Conservation (phyloP, 306 rosid genomes). For the Vigna mungo region DNA sequence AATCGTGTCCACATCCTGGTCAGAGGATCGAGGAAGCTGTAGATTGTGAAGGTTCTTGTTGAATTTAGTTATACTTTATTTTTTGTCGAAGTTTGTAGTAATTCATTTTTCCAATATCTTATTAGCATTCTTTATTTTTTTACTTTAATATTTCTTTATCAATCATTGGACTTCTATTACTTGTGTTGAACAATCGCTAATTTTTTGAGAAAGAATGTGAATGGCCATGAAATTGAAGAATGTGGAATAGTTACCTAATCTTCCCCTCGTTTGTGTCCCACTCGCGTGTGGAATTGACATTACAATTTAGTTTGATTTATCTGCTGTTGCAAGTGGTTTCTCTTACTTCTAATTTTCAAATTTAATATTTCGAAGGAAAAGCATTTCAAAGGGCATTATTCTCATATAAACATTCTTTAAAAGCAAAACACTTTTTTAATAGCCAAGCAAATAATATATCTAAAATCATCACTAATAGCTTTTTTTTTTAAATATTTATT, state of each 20-base stretch:
- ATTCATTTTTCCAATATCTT: constrained; percentile 68
- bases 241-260: neutral
- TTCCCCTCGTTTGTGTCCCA: too few relatives aligned
- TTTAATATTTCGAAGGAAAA: too few relatives aligned
- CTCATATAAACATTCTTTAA: too few relatives aligned
- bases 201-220: constrained; percentile 55
- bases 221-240: constrained; percentile 50
- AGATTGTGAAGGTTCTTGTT: constrained; percentile 61
- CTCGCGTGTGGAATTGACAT: neutral
- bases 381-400: too few relatives aligned
- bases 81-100: constrained; percentile 60
- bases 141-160: constrained; percentile 45
- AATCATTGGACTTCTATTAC: constrained; percentile 48
- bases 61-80: constrained; percentile 54
- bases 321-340: neutral
- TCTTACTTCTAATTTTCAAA: too few relatives aligned
- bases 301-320: too few relatives aligned
- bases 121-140: constrained; percentile 42
- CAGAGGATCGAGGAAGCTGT: constrained; percentile 61
- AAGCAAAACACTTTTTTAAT: too few relatives aligned
- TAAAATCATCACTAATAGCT: too few relatives aligned
- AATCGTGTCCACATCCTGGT: constrained; percentile 50
- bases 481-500: too few relatives aligned
- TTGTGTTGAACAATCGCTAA: constrained; percentile 53
- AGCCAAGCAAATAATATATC: too few relatives aligned